These are phyloP conservation scores for Metschnikowia matae DNA, from an alignment of 805 yeast genomes.

Conservation along the genomic window DNA sequence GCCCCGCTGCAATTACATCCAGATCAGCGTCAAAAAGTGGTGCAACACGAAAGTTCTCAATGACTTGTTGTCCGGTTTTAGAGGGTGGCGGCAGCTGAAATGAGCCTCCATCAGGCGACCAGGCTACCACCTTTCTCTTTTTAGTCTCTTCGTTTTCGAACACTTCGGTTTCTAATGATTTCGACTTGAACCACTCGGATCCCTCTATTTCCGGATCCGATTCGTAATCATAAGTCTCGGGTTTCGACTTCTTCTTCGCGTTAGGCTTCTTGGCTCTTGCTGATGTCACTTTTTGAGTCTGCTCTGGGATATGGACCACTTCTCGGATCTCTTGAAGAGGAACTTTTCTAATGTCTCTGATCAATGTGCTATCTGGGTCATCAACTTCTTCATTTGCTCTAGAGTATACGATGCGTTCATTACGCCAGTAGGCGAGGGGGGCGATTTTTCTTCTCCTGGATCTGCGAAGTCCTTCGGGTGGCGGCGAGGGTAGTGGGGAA, in stretches of 20 bases:
- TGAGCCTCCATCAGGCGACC: conserved; percentile 55
- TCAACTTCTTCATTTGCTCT: conserved; percentile 30
- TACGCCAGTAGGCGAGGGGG: conserved; percentile 82
- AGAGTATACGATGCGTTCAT: conserved; percentile 65
- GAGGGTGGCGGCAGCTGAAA: conserved; percentile 33
- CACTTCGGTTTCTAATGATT: conserved; percentile 44
- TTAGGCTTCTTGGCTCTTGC: conserved; percentile 2
- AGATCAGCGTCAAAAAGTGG: conserved; percentile 60
- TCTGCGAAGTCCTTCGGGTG: conserved; percentile 51
- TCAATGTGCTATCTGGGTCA: conserved; percentile 42
- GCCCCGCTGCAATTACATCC: conserved; percentile 69
- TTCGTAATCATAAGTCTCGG: conserved; percentile 26
- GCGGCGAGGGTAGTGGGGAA: conserved; percentile 41
- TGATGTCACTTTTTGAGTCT: neutral
- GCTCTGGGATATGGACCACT: conserved; percentile 49
- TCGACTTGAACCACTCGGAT: conserved; percentile 49
- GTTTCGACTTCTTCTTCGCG: conserved; percentile 14
- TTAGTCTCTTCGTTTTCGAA: conserved; percentile 36
- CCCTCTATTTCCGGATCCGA: conserved; percentile 42
- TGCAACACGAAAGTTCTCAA: conserved; percentile 55
- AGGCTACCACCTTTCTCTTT: conserved; percentile 51
- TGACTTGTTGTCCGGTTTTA: conserved; percentile 30
- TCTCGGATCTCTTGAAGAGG: conserved; percentile 55
- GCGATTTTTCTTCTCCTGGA: conserved; percentile 63
- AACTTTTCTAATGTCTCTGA: conserved; percentile 31